These are phyloP conservation scores for Linanthus parryae DNA, from an alignment of 148 eudicot species.

Conservation along the genomic window DNA sequence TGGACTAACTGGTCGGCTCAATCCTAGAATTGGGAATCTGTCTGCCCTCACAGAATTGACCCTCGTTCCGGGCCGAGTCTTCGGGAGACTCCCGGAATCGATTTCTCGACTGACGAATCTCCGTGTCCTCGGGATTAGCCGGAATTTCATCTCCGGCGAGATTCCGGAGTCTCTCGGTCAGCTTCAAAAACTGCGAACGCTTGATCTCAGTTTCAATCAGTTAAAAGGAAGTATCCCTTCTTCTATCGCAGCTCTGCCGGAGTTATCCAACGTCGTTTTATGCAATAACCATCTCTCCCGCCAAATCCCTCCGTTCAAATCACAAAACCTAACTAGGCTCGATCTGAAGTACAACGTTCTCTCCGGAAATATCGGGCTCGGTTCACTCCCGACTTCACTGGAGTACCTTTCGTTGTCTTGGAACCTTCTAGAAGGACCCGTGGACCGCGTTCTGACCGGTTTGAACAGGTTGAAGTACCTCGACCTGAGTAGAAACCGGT, in stretches of 20 bases:
- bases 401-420: slow-evolving; percentile 61
- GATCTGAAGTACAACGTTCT: slow-evolving; percentile 68
- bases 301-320: slow-evolving; percentile 35
- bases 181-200: slow-evolving; percentile 35
- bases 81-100: slow-evolving; percentile 42
- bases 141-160: slow-evolving; percentile 50
- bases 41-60: slow-evolving; percentile 55
- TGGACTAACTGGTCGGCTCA: slow-evolving; percentile 57
- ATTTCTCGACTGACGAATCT: slow-evolving; percentile 43
- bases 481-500: slow-evolving; percentile 61
- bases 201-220: slow-evolving; percentile 75
- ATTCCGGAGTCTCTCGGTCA: slow-evolving; percentile 54
- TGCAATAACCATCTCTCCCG: slow-evolving; percentile 50
- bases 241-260: slow-evolving; percentile 37
- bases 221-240: slow-evolving; percentile 55
- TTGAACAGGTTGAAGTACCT: slow-evolving; percentile 45
- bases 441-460: slow-evolving; percentile 21
- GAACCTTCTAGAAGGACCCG: slow-evolving; percentile 60
- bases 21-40: slow-evolving; percentile 65
- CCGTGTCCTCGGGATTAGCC: slow-evolving; percentile 51
- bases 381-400: slow-evolving; percentile 41
- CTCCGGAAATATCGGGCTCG: slow-evolving; percentile 47
- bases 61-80: slow-evolving; percentile 61
- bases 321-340: slow-evolving; percentile 44
- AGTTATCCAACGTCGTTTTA: slow-evolving; percentile 45